These are phyloP conservation scores for Penicillium argentinense DNA, from an alignment of 495 filamentous ascomycete genomes.

Conservation along the genomic window DNA sequence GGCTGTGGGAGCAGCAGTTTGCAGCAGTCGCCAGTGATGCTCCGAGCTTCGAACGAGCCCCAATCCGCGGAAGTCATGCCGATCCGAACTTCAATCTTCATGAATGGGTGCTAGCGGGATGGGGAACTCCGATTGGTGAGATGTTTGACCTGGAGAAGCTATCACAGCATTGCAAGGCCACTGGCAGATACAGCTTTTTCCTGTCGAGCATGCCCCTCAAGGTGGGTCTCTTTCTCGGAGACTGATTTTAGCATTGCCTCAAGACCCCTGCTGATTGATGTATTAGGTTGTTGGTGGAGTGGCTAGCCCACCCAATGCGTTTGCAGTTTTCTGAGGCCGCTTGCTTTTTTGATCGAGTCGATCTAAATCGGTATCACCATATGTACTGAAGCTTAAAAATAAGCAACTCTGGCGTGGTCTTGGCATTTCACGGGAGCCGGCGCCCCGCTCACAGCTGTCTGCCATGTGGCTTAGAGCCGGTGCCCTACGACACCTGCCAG, in stretches of 20 bases:
- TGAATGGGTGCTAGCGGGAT: slow-evolving; percentile 52
- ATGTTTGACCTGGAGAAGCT: slow-evolving; percentile 56
- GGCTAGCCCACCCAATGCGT: slow-evolving; percentile 42
- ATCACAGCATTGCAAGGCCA: slow-evolving; percentile 39
- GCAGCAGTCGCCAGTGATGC: slow-evolving; percentile 49
- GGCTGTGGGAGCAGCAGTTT: slow-evolving; percentile 49
- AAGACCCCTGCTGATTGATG: neutral
- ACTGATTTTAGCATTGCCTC: neutral
- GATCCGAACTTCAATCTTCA: slow-evolving; percentile 37
- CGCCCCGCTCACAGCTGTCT: too few species aligned
- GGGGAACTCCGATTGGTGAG: slow-evolving; percentile 57
- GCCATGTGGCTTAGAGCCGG: too few species aligned
- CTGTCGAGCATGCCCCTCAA: slow-evolving; percentile 54
- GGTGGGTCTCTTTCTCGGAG: slow-evolving; percentile 26
- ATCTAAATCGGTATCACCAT: neutral
- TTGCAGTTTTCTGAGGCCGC: slow-evolving; percentile 36
- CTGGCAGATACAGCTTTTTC: slow-evolving; percentile 50
- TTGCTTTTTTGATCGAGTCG: neutral
- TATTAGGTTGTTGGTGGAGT: slow-evolving; percentile 41
- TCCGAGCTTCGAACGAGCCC: slow-evolving; percentile 28
- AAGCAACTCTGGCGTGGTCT: too few species aligned
- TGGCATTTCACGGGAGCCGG: too few species aligned
- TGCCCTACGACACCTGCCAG: too few species aligned
- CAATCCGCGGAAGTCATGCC: slow-evolving; percentile 24
- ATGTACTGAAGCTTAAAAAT: too few species aligned